Conservation (phyloP, 441 rosid species). For the Erysimum pusillum region DNA sequence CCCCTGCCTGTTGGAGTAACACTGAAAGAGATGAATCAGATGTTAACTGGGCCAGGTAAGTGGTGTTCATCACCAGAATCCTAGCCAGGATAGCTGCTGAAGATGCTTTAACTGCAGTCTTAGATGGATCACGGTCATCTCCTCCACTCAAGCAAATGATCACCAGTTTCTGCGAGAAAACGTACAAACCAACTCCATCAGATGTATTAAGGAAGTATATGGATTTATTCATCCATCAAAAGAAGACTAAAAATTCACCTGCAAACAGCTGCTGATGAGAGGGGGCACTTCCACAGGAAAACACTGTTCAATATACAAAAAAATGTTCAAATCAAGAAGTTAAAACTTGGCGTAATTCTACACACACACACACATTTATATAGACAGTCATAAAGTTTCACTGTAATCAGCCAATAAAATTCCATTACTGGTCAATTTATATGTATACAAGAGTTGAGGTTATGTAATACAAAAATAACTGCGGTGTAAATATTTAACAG, state of each 20-base stretch:
- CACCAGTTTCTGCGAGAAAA: slow-evolving; percentile 72
- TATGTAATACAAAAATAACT: slow-evolving; percentile 10
- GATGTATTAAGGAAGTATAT: slow-evolving; percentile 3
- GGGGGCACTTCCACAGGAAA: slow-evolving; percentile 91
- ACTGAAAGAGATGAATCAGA: slow-evolving; percentile 81
- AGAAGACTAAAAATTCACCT: slow-evolving; percentile 55
- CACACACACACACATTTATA: background rate
- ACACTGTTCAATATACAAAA: slow-evolving; percentile 63
- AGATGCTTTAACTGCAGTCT: slow-evolving; percentile 84
- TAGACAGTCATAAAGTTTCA: slow-evolving; percentile 15
- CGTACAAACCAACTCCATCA: slow-evolving; percentile 34
- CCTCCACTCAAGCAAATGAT: slow-evolving; percentile 89
- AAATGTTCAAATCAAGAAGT: slow-evolving; percentile 27
- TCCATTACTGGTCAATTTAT: slow-evolving; percentile 8
- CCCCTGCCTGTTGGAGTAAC: slow-evolving; percentile 83
- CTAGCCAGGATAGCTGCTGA: slow-evolving; percentile 93
- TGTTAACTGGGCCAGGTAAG: slow-evolving; percentile 86
- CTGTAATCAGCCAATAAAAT: slow-evolving; percentile 5
- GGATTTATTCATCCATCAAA: slow-evolving; percentile 25
- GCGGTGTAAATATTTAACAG: slow-evolving; percentile 9
- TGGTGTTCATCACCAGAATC: slow-evolving; percentile 93
- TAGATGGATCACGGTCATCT: slow-evolving; percentile 85
- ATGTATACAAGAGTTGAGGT: slow-evolving; percentile 16
- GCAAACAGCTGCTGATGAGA: slow-evolving; percentile 80
- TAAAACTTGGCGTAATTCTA: slow-evolving; percentile 17